phyloP scores from a whole-genome alignment of 352 stramenopile species.

The Elongisporangium senticosum region DNA sequence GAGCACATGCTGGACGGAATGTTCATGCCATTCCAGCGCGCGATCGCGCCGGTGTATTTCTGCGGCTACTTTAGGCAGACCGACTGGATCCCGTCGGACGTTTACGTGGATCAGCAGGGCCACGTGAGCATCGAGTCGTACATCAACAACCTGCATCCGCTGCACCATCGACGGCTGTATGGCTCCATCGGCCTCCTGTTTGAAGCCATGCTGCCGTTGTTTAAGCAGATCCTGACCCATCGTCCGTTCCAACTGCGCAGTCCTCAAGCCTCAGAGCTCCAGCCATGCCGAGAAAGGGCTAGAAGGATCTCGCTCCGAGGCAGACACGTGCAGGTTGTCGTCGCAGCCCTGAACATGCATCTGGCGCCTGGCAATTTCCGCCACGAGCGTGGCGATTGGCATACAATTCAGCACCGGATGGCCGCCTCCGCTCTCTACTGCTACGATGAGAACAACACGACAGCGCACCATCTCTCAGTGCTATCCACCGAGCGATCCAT shows the following conservation, averaged over 20 bases:
- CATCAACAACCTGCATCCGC: no score
- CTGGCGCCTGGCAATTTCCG: background rate
- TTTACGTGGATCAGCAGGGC: no score
- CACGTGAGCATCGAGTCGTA: no score
- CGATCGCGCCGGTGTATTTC: background rate
- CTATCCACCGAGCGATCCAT: background rate
- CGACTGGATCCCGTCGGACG: no score
- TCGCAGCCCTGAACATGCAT: background rate
- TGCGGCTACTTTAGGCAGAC: background rate
- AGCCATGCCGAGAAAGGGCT: background rate
- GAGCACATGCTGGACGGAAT: background rate
- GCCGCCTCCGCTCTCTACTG: background rate
- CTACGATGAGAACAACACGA: background rate
- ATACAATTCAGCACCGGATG: background rate
- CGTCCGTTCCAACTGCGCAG: background rate
- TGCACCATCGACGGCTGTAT: no score
- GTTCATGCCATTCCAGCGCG: background rate
- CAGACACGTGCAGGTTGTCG: background rate
- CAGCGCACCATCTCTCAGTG: background rate
- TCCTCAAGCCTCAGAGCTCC: background rate
- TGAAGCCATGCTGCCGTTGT: no score
- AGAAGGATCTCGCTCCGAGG: background rate
- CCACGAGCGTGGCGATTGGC: background rate
- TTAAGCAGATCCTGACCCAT: background rate
- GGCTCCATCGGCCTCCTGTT: no score